These are phyloP conservation scores for Exophiala aquamarina DNA, from an alignment of 2,329 filamentous ascomycete genomes.

Conservation along the genomic window DNA sequence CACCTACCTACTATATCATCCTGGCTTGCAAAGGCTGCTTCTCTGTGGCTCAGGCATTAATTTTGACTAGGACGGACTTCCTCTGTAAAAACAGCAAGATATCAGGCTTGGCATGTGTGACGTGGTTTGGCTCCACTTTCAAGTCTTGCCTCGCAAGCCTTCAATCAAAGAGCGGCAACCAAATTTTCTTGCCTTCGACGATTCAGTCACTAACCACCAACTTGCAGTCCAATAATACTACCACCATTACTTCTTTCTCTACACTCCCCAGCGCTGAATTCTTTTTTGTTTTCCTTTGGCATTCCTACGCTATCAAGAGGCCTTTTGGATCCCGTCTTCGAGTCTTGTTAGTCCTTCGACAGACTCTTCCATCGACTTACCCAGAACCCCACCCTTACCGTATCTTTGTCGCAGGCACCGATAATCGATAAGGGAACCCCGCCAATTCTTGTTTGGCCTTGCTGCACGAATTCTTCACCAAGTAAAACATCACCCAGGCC, in stretches of 20 bases:
- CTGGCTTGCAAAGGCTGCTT: too few relatives aligned
- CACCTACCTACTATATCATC: too few relatives aligned
- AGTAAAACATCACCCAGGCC: neutral
- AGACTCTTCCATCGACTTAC: neutral
- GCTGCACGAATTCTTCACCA: neutral
- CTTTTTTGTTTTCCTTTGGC: neutral
- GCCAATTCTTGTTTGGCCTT: conserved; percentile 1
- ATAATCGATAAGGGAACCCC: conserved; percentile 8
- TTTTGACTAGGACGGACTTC: too few relatives aligned
- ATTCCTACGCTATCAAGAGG: neutral
- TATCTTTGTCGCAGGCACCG: neutral
- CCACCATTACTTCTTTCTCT: neutral
- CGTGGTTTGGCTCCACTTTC: conserved; percentile 2
- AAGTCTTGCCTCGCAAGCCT: conserved; percentile 2
- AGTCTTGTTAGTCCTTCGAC: neutral
- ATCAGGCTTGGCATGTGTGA: conserved; percentile 10
- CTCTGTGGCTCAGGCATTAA: too few relatives aligned
- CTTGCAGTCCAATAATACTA: neutral
- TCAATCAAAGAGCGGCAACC: neutral
- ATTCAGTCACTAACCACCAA: neutral
- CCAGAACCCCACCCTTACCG: neutral
- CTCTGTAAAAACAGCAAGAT: too few relatives aligned
- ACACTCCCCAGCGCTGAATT: neutral
- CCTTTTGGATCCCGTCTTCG: neutral
- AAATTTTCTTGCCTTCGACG: conserved; percentile 2